Evolutionary conservation across 1,284 basidiomycete species (phyloP), one percentile per base, ranked within the genome.

Genomic region (Cystobasidiaceae sp.): DNA sequence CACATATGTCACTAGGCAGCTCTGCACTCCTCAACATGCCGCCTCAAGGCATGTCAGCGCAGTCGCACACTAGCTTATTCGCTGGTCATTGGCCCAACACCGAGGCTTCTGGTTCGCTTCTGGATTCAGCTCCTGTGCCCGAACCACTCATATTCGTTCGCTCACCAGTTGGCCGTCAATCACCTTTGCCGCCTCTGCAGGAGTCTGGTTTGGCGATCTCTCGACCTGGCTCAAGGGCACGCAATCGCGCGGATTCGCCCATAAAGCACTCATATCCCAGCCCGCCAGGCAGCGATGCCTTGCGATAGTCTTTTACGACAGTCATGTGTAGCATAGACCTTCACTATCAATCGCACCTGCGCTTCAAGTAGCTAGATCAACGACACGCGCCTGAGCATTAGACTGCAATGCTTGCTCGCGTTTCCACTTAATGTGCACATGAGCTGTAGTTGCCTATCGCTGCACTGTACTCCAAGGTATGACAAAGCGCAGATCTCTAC

Each of bases 191-290:
- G 8, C 39, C 28, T n/a, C 43, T 64, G 2, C 13, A 48, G 13
- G 61, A 64, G 30, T 64, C 61, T 6, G 61, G 51, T 17, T 34
- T 64, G 3, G 45, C 61, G 1, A 64, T 64, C 19, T 64, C 61
- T 9, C 13, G 61, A 49, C 61, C 61, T 17, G 61, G 61, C 43
- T 64, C 61, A 3, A 37, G 61, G 4, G 34, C 39, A 9, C 45
- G 46, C 23, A 50, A 11, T 32, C 58, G 41, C 8, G 33, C 60
- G 17, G 30, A 34, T 19, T 62, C 60, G 17, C 60, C 60, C 17
- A 50, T 52, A 15, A 60, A 60, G 33, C 34, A 27, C 19, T 23
- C 32, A 5, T 62, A 52, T 27, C 23, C 27, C n/a, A 9, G 21
- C 7, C 15, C 39, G 6, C 6, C 39, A 9, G 23, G 39, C n/a